Evolutionary conservation across 2,329 filamentous ascomycete genomes (phyloP).

Genomic region (Chalara sp.): DNA sequence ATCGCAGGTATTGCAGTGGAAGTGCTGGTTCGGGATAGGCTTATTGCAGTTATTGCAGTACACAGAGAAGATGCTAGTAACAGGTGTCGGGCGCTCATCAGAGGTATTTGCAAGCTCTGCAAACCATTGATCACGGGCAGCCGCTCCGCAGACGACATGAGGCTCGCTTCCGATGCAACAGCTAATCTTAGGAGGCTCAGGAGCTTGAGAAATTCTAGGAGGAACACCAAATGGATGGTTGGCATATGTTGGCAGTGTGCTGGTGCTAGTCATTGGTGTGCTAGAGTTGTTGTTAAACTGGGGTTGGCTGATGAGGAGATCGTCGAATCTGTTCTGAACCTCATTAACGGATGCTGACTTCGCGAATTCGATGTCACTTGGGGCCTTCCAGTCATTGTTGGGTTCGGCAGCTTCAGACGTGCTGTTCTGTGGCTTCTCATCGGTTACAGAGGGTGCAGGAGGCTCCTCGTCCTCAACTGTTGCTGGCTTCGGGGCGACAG

Average conservation of each 20-base stretch:
- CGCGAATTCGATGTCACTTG: slow-evolving; percentile 10
- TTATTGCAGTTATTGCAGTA: slow-evolving; percentile 89
- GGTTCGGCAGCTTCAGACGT: slow-evolving; percentile 3
- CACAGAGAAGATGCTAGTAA: slow-evolving; percentile 59
- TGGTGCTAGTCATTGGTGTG: slow-evolving; percentile 3
- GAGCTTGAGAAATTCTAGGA: slow-evolving; percentile 2
- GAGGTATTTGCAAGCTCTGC: slow-evolving; percentile 23
- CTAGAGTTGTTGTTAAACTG: slow-evolving; percentile 2
- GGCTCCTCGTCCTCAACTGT: slow-evolving; percentile 43
- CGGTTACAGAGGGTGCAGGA: slow-evolving; percentile 16
- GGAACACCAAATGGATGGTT: too few species aligned
- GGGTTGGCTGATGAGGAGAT: slow-evolving; percentile 19
- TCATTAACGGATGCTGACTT: slow-evolving; percentile 16
- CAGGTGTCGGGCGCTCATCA: slow-evolving; percentile 17
- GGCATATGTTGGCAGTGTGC: slow-evolving; percentile 5
- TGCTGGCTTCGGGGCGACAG: slow-evolving; percentile 28
- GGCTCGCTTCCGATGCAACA: slow-evolving; percentile 15
- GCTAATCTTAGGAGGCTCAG: slow-evolving; percentile 10
- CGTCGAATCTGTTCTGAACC: slow-evolving; percentile 23
- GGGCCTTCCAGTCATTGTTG: slow-evolving; percentile 2
- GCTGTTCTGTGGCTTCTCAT: slow-evolving; percentile 4
- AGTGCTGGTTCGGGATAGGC: slow-evolving; percentile 75
- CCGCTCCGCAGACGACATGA: slow-evolving; percentile 19
- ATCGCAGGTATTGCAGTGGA: slow-evolving; percentile 91
- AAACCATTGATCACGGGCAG: slow-evolving; percentile 28